A percentile compares a stretch with the other conserved stretches of the same genome.
Evolutionary conservation across 2,329 filamentous ascomycete genomes (phyloP).

Genomic region (Penicillium fuscoglaucum): DNA sequence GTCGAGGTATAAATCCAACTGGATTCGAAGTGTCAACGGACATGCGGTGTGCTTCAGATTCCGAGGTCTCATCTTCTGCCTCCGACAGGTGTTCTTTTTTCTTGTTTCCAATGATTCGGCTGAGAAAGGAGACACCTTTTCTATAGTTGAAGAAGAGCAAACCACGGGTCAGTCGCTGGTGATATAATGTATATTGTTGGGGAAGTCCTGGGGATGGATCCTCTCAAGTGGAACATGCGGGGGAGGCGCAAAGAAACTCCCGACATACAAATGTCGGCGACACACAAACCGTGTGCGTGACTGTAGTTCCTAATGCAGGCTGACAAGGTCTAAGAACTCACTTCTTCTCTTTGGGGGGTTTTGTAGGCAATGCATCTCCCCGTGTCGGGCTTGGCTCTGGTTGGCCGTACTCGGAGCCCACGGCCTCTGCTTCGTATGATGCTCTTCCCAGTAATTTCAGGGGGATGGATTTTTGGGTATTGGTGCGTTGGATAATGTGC

Average conservation of each 20-base stretch:
- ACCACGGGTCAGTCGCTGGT: constrained; percentile 12
- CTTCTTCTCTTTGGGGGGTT: constrained; percentile 63
- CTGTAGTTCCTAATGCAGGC: not conserved
- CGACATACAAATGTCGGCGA: not conserved
- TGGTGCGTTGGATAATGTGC: constrained; percentile 68
- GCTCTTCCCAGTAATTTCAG: constrained; percentile 42
- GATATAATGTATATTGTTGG: not conserved
- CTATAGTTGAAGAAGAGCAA: constrained; percentile 47
- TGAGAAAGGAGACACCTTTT: constrained; percentile 88
- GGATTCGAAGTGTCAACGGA: constrained; percentile 77
- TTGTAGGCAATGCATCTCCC: constrained; percentile 35
- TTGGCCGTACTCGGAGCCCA: constrained; percentile 35
- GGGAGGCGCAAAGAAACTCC: not conserved
- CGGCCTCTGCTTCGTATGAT: constrained; percentile 45
- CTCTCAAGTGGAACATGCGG: not conserved
- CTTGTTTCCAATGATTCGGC: constrained; percentile 74
- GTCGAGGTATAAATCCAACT: constrained; percentile 78
- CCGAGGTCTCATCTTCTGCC: constrained; percentile 62
- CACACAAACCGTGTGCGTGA: constrained; percentile 5
- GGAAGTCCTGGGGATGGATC: constrained; percentile 2
- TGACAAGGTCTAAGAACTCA: constrained; percentile 42
- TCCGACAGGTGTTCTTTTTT: constrained; percentile 63
- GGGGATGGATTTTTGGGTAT: constrained; percentile 60
- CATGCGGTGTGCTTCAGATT: constrained; percentile 68
- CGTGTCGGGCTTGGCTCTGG: constrained; percentile 33